A percentile compares a stretch with the other conserved stretches of the same genome.
Evolutionary conservation across 2,329 filamentous ascomycete species (phyloP).

Genomic region (Venturia carpophila): DNA sequence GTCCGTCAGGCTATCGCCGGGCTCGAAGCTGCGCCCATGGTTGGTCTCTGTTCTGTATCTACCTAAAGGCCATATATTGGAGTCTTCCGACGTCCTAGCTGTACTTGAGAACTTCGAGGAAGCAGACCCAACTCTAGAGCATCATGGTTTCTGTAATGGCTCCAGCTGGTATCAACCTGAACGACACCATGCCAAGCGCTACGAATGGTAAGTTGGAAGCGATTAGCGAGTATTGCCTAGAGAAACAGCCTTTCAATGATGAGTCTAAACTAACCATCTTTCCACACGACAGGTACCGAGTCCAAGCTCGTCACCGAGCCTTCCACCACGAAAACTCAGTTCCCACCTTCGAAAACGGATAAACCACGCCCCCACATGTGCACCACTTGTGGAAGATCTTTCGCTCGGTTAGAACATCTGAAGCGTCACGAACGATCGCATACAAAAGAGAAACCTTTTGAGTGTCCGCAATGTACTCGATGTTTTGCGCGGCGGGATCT

Average conservation of each 20-base stretch:
- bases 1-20: background rate
- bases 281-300: background rate
- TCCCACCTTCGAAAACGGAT: constrained; percentile 87
- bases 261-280: background rate
- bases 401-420: constrained; percentile 89
- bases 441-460: constrained; percentile 97
- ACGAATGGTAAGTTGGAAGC: background rate
- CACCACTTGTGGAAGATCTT: constrained; percentile 81
- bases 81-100: background rate
- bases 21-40: constrained; percentile 2
- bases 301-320: background rate
- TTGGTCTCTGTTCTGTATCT: background rate
- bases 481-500: constrained; percentile 93
- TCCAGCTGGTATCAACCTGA: background rate
- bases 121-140: background rate
- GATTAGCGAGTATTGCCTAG: background rate
- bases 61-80: background rate
- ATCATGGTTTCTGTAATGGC: constrained; percentile 14
- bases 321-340: constrained; percentile 27
- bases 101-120: background rate
- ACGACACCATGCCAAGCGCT: constrained; percentile 3
- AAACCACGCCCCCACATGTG: constrained; percentile 95
- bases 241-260: background rate
- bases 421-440: constrained; percentile 98
- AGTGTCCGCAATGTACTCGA: constrained; percentile 87